A percentile compares a stretch with the other conserved stretches of the same genome.
Evolutionary conservation across 805 yeast genomes (phyloP).

Genomic region (Suhomyces prunicola): DNA sequence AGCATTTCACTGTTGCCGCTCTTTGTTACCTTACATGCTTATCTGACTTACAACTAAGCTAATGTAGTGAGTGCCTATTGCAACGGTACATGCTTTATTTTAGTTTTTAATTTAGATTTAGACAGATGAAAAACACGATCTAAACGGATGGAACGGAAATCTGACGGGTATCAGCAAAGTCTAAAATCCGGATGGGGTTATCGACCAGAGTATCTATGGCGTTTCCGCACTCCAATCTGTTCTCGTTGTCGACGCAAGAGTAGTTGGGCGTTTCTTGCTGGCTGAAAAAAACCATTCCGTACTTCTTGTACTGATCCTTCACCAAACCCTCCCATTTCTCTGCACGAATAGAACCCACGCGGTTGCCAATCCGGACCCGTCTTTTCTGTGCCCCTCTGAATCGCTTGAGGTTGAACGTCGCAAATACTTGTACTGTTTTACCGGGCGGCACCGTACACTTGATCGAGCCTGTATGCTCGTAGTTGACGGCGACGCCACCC

Average conservation of each 20-base stretch:
- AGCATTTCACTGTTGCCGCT: too few species aligned
- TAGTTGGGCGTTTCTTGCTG: conserved; percentile 1
- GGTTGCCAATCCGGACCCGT: not conserved
- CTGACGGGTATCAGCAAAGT: not conserved
- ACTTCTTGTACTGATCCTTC: not conserved
- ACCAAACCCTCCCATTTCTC: not conserved
- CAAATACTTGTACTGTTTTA: conserved; percentile 17
- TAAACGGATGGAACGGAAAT: not conserved
- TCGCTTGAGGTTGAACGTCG: conserved; percentile 8
- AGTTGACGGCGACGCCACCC: not conserved
- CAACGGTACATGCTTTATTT: too few species aligned
- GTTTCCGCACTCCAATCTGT: not conserved
- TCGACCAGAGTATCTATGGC: conserved; percentile 8
- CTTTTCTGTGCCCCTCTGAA: conserved; percentile 15
- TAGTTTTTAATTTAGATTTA: too few species aligned
- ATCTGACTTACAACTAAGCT: too few species aligned
- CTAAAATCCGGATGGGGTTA: not conserved
- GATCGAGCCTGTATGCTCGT: conserved; percentile 12
- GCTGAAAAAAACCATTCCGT: not conserved
- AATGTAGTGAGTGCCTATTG: too few species aligned
- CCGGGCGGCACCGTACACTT: conserved; percentile 17
- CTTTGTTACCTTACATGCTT: too few species aligned
- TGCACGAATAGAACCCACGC: not conserved
- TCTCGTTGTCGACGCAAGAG: conserved; percentile 10
- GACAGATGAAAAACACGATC: not conserved